Conservation (phyloP, 768 basidiomycete genomes). For the Russula griseocarnosa region DNA sequence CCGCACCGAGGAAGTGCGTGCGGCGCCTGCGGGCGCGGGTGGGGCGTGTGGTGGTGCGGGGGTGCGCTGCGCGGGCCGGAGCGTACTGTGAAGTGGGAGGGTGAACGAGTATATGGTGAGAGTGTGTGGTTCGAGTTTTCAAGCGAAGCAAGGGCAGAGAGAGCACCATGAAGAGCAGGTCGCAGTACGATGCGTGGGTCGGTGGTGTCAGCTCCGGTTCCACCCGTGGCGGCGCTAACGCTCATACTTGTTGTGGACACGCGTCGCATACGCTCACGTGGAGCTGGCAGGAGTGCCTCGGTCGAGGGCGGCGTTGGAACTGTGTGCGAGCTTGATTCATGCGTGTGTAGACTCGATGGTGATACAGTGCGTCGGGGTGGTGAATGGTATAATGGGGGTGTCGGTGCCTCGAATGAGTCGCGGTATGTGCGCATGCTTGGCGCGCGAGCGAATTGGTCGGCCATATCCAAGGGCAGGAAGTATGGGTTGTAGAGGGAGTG, state of each 20-base stretch:
- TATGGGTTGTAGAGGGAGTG: slow-evolving; percentile 24
- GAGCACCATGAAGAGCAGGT: slow-evolving; percentile 62
- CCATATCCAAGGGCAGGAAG: slow-evolving; percentile 10
- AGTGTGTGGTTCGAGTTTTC: slow-evolving; percentile 89
- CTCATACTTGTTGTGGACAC: slow-evolving; percentile 38
- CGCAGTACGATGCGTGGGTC: slow-evolving; percentile 51
- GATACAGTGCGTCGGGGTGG: slow-evolving; percentile 40
- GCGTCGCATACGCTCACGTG: slow-evolving; percentile 32
- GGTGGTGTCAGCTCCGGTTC: slow-evolving; percentile 38
- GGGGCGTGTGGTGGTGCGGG: slow-evolving; percentile 47
- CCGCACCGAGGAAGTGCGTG: slow-evolving; percentile 40
- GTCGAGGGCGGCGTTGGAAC: slow-evolving; percentile 46
- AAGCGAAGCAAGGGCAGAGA: slow-evolving; percentile 84
- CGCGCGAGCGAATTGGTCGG: neutral
- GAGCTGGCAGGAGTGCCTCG: slow-evolving; percentile 31
- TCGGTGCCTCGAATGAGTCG: slow-evolving; percentile 29
- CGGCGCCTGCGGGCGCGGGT: slow-evolving; percentile 76
- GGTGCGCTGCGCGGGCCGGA: slow-evolving; percentile 63
- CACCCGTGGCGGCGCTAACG: slow-evolving; percentile 33
- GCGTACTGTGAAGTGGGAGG: slow-evolving; percentile 89
- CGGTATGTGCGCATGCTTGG: slow-evolving; percentile 24
- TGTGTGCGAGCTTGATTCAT: slow-evolving; percentile 47
- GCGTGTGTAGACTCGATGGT: slow-evolving; percentile 51
- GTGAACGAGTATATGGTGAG: slow-evolving; percentile 85
- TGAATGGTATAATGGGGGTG: slow-evolving; percentile 32